A percentile compares a stretch with the other conserved stretches of the same genome.
phyloP scores from a whole-genome alignment of 2,329 filamentous ascomycete species.

The Venturia asperata region DNA sequence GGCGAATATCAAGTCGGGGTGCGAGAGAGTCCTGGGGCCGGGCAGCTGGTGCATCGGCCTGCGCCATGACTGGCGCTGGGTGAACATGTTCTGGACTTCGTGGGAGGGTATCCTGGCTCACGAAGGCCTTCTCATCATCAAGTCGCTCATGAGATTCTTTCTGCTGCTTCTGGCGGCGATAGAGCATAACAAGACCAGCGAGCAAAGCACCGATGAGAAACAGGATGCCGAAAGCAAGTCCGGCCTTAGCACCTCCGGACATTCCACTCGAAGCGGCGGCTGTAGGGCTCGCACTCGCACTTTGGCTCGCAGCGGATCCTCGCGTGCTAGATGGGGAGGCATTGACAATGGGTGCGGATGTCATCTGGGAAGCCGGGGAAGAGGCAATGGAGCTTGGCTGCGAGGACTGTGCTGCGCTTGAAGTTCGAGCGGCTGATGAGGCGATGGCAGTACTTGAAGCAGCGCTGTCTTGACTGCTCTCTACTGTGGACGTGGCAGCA shows the following conservation, averaged over 20 bases:
- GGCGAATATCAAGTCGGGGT: conserved; percentile 77
- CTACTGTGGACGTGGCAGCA: conserved; percentile 4
- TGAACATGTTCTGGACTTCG: conserved; percentile 13
- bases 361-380: background rate
- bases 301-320: conserved; percentile 21
- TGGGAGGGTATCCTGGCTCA: conserved; percentile 16
- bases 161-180: conserved; percentile 63
- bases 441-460: background rate
- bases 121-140: conserved; percentile 37
- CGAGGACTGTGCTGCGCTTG: background rate
- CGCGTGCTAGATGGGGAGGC: background rate
- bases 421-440: background rate
- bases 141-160: conserved; percentile 31
- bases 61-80: conserved; percentile 34
- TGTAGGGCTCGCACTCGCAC: conserved; percentile 22
- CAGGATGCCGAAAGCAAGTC: conserved; percentile 76
- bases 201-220: conserved; percentile 59
- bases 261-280: conserved; percentile 30
- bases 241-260: conserved; percentile 58
- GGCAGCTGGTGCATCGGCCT: conserved; percentile 36
- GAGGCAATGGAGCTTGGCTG: background rate
- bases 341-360: conserved; percentile 1
- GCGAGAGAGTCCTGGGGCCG: conserved; percentile 43
- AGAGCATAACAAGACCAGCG: conserved; percentile 62
- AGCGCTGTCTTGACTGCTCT: background rate